A percentile compares a stretch with the other conserved stretches of the same genome.
Conservation (phyloP, 441 rosid genomes). For the Bocquillonia castaneifolia region DNA sequence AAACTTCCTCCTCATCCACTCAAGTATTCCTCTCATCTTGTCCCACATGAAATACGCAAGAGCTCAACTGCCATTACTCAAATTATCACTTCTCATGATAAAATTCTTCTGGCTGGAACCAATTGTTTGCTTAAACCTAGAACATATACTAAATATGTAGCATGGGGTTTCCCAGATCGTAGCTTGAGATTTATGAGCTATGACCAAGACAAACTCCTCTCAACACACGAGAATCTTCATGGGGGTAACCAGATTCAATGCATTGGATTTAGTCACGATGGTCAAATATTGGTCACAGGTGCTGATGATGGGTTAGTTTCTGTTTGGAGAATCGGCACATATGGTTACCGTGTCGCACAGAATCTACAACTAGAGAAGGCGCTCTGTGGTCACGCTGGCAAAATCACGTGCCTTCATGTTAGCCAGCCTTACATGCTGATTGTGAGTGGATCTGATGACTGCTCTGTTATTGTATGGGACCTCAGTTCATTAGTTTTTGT, state of each 20-base stretch:
- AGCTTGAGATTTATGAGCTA: constrained; percentile 96
- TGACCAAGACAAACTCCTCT: constrained; percentile 91
- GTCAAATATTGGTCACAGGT: constrained; percentile 85
- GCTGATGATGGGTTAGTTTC: constrained; percentile 89
- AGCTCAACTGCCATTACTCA: constrained; percentile 67
- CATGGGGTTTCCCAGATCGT: constrained; percentile 98
- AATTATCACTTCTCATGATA: constrained; percentile 73
- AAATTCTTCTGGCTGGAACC: constrained; percentile 69
- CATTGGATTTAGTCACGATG: constrained; percentile 86
- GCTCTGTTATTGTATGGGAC: constrained; percentile 92
- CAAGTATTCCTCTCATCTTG: constrained; percentile 72
- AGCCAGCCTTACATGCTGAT: constrained; percentile 98
- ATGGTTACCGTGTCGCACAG: constrained; percentile 53
- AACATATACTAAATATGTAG: constrained; percentile 74
- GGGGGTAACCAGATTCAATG: constrained; percentile 94
- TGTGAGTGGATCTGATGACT: constrained; percentile 94
- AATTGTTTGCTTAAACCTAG: constrained; percentile 86
- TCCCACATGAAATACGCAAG: constrained; percentile 86
- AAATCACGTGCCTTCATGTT: constrained; percentile 82
- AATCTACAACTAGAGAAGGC: constrained; percentile 69
- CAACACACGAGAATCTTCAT: constrained; percentile 98
- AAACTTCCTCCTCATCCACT: constrained; percentile 83
- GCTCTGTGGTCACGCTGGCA: constrained; percentile 79
- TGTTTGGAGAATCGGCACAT: constrained; percentile 85
- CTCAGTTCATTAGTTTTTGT: constrained; percentile 84